Conservation (phyloP, 768 basidiomycete species). For the Gyrodon lividus region DNA sequence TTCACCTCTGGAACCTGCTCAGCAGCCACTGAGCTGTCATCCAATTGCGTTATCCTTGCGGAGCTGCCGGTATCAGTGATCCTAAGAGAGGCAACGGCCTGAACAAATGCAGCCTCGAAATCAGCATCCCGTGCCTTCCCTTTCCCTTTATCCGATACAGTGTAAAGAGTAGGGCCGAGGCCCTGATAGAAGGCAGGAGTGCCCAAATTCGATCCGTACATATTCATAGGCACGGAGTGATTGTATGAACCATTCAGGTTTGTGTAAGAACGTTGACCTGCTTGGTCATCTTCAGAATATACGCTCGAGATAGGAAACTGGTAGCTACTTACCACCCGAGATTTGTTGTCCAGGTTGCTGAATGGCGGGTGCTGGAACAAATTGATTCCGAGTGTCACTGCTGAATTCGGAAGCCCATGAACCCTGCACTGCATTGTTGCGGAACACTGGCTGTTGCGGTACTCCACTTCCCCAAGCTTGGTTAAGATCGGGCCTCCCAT, state of each 20-base stretch:
- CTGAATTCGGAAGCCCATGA: constrained; percentile 63
- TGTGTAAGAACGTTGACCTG: constrained; percentile 41
- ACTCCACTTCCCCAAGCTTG: constrained; percentile 57
- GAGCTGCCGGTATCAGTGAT: constrained; percentile 41
- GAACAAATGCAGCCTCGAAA: constrained; percentile 84
- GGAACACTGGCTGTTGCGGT: constrained; percentile 40
- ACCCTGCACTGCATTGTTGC: constrained; percentile 32
- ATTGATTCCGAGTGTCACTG: constrained; percentile 27
- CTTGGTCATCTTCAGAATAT: constrained; percentile 5
- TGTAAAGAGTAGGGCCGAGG: constrained; percentile 22
- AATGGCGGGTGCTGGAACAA: constrained; percentile 23
- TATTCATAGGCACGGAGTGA: constrained; percentile 29
- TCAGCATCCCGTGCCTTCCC: constrained; percentile 77
- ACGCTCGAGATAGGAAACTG: background rate
- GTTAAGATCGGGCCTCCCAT: constrained; percentile 38
- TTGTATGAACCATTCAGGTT: constrained; percentile 36
- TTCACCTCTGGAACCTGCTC: constrained; percentile 39
- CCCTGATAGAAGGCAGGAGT: constrained; percentile 35
- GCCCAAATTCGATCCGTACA: constrained; percentile 36
- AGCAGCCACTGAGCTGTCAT: constrained; percentile 38
- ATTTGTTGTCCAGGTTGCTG: constrained; percentile 33
- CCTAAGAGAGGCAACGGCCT: constrained; percentile 54
- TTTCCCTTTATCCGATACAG: constrained; percentile 56
- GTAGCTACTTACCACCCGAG: constrained; percentile 23
- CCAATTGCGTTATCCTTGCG: constrained; percentile 52